A percentile compares a stretch with the other conserved stretches of the same genome.
These are phyloP conservation scores for Limnomonas spitsbergensis DNA, from an alignment of 139 green algal genomes.

Conservation along the genomic window DNA sequence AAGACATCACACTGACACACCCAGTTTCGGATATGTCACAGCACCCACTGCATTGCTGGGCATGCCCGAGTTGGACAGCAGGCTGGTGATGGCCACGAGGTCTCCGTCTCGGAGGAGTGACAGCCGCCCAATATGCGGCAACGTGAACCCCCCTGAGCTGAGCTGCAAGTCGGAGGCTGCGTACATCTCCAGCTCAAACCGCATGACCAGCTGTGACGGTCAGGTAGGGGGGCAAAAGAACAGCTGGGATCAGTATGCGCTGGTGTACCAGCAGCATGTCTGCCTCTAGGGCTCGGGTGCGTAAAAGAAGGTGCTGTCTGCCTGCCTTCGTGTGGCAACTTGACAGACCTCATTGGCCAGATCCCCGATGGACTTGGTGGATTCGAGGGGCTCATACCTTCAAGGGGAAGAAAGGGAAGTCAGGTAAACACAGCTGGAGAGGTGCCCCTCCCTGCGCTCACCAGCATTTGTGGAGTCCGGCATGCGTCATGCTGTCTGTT, in stretches of 20 bases:
- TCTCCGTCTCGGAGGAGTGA: background rate
- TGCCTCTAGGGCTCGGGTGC: background rate
- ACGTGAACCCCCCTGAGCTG: background rate
- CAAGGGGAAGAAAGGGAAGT: background rate
- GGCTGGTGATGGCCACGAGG: background rate
- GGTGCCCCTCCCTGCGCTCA: background rate
- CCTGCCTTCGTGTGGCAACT: no score
- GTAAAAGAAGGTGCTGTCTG: slow-evolving; percentile 3
- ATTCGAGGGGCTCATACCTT: background rate
- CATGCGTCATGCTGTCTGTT: background rate
- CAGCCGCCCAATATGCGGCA: background rate
- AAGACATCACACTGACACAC: no score
- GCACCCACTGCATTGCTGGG: no score
- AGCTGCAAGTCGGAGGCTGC: background rate
- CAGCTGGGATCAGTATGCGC: background rate
- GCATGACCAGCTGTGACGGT: background rate
- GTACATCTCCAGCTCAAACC: background rate
- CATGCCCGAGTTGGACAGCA: background rate
- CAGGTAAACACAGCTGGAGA: background rate
- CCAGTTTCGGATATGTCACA: no score
- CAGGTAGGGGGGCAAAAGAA: background rate
- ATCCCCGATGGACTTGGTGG: background rate
- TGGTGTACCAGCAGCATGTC: background rate
- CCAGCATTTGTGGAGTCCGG: background rate
- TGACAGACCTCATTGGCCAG: slow-evolving; percentile 1